A percentile compares a stretch with the other conserved stretches of the same genome.
phyloP scores from a whole-genome alignment of 108 stramenopile species.

The Skeletonema grethae region DNA sequence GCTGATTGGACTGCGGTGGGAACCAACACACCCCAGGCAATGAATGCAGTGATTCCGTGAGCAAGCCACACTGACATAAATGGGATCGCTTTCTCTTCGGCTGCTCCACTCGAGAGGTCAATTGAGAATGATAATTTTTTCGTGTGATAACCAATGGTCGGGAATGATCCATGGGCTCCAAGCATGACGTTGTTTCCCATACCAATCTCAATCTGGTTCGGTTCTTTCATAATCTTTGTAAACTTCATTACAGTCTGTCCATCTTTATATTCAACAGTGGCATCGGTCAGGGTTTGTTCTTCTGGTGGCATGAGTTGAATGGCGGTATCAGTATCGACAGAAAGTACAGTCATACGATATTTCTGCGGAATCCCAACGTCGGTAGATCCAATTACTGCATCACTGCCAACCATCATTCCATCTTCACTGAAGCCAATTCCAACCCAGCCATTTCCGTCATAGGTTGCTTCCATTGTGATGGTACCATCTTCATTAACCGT shows the following conservation, averaged over 20 bases:
- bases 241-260: constrained; percentile 4
- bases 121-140: not conserved
- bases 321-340: not conserved
- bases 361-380: constrained; percentile 19
- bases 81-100: not conserved
- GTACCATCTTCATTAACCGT: constrained; percentile 12
- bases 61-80: constrained; percentile 53
- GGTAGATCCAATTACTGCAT: constrained; percentile 29
- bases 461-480: constrained; percentile 12
- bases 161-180: not conserved
- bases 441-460: constrained; percentile 16
- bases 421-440: constrained; percentile 9
- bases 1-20: constrained; percentile 64
- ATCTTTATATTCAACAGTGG: constrained; percentile 1
- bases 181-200: constrained; percentile 1
- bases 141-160: constrained; percentile 24
- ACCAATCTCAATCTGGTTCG: not conserved
- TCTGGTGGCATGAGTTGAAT: constrained; percentile 4
- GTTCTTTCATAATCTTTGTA: constrained; percentile 3
- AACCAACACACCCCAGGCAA: constrained; percentile 68
- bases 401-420: constrained; percentile 17
- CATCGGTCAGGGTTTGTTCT: constrained; percentile 5
- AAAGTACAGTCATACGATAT: not conserved
- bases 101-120: constrained; percentile 24
- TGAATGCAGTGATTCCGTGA: constrained; percentile 63